These are phyloP conservation scores for Syzygium aqueum DNA, from an alignment of 345 rosid genomes.

Conservation along the genomic window DNA sequence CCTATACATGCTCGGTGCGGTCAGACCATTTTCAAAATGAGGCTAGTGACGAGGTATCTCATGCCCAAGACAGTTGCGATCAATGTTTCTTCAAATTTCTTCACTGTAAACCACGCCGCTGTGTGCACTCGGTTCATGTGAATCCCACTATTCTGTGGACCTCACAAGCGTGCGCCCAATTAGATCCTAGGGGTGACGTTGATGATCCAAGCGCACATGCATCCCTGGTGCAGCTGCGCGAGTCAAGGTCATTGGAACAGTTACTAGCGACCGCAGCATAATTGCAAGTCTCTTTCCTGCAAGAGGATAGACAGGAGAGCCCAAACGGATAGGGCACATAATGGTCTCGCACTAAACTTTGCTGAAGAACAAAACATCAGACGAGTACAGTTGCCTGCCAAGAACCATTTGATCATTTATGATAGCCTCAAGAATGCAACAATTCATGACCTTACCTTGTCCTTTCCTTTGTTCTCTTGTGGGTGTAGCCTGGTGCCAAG, in stretches of 20 bases:
- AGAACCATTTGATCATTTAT: background rate
- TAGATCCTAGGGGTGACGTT: background rate
- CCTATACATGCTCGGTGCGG: background rate
- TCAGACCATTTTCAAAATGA: background rate
- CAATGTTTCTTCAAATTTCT: background rate
- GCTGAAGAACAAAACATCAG: background rate
- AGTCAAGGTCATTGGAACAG: background rate
- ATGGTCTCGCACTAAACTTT: background rate
- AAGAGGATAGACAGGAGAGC: background rate
- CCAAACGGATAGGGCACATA: background rate
- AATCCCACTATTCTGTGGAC: background rate
- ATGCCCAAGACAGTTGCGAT: background rate
- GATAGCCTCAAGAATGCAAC: background rate
- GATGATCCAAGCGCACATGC: background rate
- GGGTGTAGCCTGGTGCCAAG: background rate
- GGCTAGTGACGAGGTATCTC: background rate
- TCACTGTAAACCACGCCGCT: background rate
- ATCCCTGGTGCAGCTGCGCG: background rate
- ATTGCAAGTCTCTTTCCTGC: background rate
- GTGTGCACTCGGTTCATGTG: background rate
- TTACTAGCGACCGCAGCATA: background rate
- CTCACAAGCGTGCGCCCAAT: background rate
- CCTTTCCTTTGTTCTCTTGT: constrained; percentile 11
- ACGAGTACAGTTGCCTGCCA: background rate
- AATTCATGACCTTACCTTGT: background rate